Evolutionary conservation across 371 early-diverging fungal species (phyloP).

Genomic region (Lichtheimia ramosa): DNA sequence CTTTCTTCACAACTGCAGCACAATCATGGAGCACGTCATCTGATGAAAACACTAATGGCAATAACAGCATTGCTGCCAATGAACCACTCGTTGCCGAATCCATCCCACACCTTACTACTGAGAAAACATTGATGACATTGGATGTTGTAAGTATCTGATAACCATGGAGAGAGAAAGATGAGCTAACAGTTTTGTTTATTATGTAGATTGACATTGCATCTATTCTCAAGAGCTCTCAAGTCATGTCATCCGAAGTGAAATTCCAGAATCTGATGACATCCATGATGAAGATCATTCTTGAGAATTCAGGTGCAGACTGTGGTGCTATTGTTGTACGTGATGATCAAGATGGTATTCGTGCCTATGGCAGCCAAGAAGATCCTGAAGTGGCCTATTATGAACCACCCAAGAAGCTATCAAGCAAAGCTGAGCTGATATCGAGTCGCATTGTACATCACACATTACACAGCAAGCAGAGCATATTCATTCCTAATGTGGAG

Average conservation of each 20-base stretch:
- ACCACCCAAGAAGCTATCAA: conserved; percentile 32
- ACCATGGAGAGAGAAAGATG: neutral
- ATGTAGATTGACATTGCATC: conserved; percentile 38
- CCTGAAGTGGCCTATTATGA: conserved; percentile 38
- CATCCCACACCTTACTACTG: conserved; percentile 40
- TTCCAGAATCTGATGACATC: conserved; percentile 40
- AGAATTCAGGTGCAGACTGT: conserved; percentile 48
- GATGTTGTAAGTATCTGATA: conserved; percentile 31
- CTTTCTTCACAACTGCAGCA: conserved; percentile 34
- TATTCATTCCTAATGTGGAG: conserved; percentile 39
- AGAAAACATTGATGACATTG: conserved; percentile 40
- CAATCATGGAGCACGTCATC: conserved; percentile 39
- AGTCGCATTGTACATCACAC: conserved; percentile 44
- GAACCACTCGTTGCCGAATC: conserved; percentile 34
- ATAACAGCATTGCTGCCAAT: conserved; percentile 21
- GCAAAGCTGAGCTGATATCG: conserved; percentile 33
- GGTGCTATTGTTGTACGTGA: conserved; percentile 49
- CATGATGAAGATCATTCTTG: conserved; percentile 47
- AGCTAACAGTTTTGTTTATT: neutral
- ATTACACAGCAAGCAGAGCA: conserved; percentile 39
- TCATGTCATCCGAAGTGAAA: conserved; percentile 48
- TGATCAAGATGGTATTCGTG: conserved; percentile 40
- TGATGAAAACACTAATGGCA: neutral
- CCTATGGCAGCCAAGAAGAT: conserved; percentile 40
- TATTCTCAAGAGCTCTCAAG: conserved; percentile 49